These are phyloP conservation scores for Tinospora cordifolia DNA, from an alignment of 164 flowering plant species.

Conservation along the genomic window DNA sequence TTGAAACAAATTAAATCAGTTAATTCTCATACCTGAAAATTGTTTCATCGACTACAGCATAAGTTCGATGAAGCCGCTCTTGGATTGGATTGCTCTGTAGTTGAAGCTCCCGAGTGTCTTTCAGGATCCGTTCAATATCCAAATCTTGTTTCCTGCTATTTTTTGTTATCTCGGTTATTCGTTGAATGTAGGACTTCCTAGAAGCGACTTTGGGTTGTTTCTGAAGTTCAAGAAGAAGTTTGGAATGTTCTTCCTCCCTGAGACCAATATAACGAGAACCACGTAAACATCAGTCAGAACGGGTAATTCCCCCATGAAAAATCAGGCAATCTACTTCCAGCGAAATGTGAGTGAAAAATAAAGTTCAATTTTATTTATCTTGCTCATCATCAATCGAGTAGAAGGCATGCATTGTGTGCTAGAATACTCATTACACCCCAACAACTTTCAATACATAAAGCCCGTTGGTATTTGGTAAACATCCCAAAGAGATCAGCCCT, in stretches of 20 bases:
- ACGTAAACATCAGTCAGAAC: neutral
- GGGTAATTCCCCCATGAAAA: neutral
- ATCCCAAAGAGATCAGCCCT: too few species aligned
- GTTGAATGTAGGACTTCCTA: conserved; percentile 54
- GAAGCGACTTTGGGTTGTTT: conserved; percentile 51
- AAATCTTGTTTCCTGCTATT: conserved; percentile 79
- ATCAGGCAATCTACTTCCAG: too few species aligned
- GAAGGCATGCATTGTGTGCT: too few species aligned
- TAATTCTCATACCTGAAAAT: conserved; percentile 45
- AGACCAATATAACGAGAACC: conserved; percentile 3
- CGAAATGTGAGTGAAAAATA: too few species aligned
- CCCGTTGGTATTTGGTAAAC: too few species aligned
- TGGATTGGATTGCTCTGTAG: conserved; percentile 69
- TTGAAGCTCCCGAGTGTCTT: conserved; percentile 76
- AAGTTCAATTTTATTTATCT: too few species aligned
- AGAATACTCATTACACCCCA: too few species aligned
- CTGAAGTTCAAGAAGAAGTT: conserved; percentile 48
- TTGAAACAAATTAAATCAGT: neutral
- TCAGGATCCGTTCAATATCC: conserved; percentile 61
- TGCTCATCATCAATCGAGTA: too few species aligned
- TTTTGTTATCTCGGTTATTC: conserved; percentile 71
- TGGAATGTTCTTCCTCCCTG: conserved; percentile 56
- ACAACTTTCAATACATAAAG: too few species aligned
- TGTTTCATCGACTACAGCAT: conserved; percentile 67
- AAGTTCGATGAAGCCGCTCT: conserved; percentile 72